A percentile compares a stretch with the other conserved stretches of the same genome.
Conservation (phyloP, 257 asterid genomes). For the Euphrasia confusa region DNA sequence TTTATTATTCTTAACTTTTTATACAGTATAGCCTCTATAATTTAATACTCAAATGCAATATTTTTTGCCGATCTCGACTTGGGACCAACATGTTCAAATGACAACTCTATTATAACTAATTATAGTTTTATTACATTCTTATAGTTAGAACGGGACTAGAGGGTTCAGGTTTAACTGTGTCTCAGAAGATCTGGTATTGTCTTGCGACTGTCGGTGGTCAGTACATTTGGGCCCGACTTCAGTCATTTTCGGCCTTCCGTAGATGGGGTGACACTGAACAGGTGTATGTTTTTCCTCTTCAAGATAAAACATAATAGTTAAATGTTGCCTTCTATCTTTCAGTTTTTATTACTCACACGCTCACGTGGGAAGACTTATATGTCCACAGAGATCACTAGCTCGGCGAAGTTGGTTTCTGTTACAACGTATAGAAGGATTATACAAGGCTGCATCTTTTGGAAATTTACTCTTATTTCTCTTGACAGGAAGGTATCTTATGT, state of each 20-base stretch:
- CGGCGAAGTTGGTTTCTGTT: slow-evolving; percentile 78
- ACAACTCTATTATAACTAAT: slow-evolving; percentile 4
- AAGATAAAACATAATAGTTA: slow-evolving; percentile 2
- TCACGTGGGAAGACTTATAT: neutral
- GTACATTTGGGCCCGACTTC: slow-evolving; percentile 86
- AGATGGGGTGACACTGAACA: slow-evolving; percentile 97
- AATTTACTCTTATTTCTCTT: slow-evolving; percentile 83
- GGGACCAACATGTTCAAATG: no score
- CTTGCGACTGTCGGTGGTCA: slow-evolving; percentile 94
- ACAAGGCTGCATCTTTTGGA: slow-evolving; percentile 85
- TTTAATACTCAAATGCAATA: no score
- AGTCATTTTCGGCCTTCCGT: slow-evolving; percentile 88
- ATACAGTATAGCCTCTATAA: no score
- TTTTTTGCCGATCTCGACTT: no score
- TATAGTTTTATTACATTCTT: slow-evolving; percentile 12
- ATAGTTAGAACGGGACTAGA: slow-evolving; percentile 78
- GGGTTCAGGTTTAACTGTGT: slow-evolving; percentile 81
- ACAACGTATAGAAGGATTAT: slow-evolving; percentile 81
- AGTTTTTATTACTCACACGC: neutral
- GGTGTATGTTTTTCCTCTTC: slow-evolving; percentile 35
- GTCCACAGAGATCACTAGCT: slow-evolving; percentile 67
- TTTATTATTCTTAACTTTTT: neutral
- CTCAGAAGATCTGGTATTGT: slow-evolving; percentile 93
- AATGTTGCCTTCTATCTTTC: neutral
- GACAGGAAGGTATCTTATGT: slow-evolving; percentile 66